phyloP scores from a whole-genome alignment of 768 basidiomycete genomes.

The Pleurotus ostreatus region DNA sequence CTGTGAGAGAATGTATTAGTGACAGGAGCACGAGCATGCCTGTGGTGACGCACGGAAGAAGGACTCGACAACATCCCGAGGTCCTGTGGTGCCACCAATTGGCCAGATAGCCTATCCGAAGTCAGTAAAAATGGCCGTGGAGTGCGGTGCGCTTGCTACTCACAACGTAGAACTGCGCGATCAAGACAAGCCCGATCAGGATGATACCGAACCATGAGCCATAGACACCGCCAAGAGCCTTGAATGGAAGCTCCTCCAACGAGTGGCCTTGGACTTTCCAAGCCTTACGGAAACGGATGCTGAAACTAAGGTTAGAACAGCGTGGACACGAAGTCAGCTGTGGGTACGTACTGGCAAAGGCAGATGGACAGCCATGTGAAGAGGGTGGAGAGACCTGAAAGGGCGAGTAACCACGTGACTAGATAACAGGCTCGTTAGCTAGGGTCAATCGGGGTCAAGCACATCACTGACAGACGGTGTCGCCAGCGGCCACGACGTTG shows the following conservation, averaged over 20 bases:
- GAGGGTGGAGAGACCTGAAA: constrained; percentile 43
- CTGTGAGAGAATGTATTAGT: constrained; percentile 15
- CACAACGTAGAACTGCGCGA: constrained; percentile 44
- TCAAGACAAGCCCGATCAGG: constrained; percentile 34
- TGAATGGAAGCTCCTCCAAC: constrained; percentile 40
- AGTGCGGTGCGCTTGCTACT: constrained; percentile 3
- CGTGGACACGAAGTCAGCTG: not conserved
- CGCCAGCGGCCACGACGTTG: constrained; percentile 31
- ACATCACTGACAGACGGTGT: constrained; percentile 31
- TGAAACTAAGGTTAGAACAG: constrained; percentile 10
- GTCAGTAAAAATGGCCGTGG: not conserved
- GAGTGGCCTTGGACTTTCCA: constrained; percentile 43
- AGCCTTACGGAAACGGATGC: constrained; percentile 41
- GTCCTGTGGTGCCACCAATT: constrained; percentile 28
- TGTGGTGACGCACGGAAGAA: constrained; percentile 33
- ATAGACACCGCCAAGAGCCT: constrained; percentile 37
- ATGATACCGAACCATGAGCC: constrained; percentile 44
- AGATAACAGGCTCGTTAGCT: not conserved
- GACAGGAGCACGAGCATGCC: not conserved
- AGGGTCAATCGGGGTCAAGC: not conserved
- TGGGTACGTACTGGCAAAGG: constrained; percentile 36
- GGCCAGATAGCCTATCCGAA: constrained; percentile 32
- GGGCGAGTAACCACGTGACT: constrained; percentile 41
- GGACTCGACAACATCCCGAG: constrained; percentile 22
- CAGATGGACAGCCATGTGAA: constrained; percentile 44